Evolutionary conservation across 768 basidiomycete species (phyloP).

Genomic region (Suillus sp.): DNA sequence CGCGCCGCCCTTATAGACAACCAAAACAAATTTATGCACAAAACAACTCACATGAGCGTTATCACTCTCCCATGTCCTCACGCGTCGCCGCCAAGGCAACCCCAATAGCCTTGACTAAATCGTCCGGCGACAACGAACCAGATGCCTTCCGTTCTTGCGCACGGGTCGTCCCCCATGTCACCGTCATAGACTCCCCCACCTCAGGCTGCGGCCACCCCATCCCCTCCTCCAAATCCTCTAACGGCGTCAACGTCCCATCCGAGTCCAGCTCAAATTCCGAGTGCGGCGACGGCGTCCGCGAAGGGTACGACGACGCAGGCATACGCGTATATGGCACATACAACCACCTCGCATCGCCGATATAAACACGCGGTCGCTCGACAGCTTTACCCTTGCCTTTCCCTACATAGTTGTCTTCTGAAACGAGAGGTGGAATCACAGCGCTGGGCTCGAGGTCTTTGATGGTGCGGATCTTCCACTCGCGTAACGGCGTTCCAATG

Average conservation of each 20-base stretch:
- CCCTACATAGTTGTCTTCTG: neutral
- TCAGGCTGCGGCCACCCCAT: constrained; percentile 34
- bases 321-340: constrained; percentile 27
- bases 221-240: constrained; percentile 16
- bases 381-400: constrained; percentile 10
- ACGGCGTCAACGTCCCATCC: constrained; percentile 18
- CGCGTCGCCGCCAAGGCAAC: constrained; percentile 25
- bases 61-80: neutral
- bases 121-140: constrained; percentile 23
- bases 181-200: constrained; percentile 31
- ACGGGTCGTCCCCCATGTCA: constrained; percentile 24
- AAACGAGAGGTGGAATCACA: neutral
- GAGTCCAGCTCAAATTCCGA: constrained; percentile 9
- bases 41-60: neutral
- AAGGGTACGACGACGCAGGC: constrained; percentile 9
- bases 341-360: constrained; percentile 22
- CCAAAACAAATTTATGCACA: neutral
- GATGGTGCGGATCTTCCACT: constrained; percentile 26
- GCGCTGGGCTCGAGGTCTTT: constrained; percentile 26
- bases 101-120: constrained; percentile 26
- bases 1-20: neutral
- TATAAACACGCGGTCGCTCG: constrained; percentile 19
- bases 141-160: constrained; percentile 5
- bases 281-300: constrained; percentile 19
- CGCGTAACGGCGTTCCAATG: constrained; percentile 24